A percentile compares a stretch with the other conserved stretches of the same genome.
Conservation (phyloP, 2,329 filamentous ascomycete species). For the Ophiostoma novo-ulmi region DNA sequence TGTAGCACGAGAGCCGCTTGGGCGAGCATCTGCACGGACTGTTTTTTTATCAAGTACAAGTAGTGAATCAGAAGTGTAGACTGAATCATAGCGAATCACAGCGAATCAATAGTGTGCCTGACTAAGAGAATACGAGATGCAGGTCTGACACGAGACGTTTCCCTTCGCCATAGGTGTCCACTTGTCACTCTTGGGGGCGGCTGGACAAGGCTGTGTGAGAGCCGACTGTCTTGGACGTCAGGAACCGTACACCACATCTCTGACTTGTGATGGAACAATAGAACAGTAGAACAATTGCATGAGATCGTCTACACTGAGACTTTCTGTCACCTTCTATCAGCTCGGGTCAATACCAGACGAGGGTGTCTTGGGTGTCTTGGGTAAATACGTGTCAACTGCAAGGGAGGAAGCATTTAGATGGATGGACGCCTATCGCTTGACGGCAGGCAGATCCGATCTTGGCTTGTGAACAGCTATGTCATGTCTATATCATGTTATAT, state of each 20-base stretch:
- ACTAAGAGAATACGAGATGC: neutral
- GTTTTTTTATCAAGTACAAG: too few relatives aligned
- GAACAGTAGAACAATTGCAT: too few relatives aligned
- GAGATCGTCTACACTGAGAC: neutral
- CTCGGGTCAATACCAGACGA: slow-evolving; percentile 1
- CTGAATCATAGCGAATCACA: too few relatives aligned
- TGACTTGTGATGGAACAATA: neutral
- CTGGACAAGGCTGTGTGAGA: neutral
- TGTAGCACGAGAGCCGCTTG: slow-evolving; percentile 26
- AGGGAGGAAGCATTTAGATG: neutral
- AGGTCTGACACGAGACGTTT: neutral
- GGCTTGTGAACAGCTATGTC: too few relatives aligned
- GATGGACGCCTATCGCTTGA: too few relatives aligned
- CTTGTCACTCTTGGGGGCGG: neutral
- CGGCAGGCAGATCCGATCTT: too few relatives aligned
- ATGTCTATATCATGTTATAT: neutral
- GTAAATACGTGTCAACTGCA: neutral
- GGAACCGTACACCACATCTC: neutral
- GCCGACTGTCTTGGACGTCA: neutral
- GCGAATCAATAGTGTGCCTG: neutral
- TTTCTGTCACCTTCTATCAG: neutral
- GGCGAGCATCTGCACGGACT: slow-evolving; percentile 4
- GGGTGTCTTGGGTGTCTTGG: neutral
- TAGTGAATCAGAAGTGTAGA: too few relatives aligned
- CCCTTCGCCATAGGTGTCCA: neutral